Percentiles rank a stretch among this genome's conserved stretches.
phyloP scores from a whole-genome alignment of 169 alveolate species.

The Eimeria sp. region DNA sequence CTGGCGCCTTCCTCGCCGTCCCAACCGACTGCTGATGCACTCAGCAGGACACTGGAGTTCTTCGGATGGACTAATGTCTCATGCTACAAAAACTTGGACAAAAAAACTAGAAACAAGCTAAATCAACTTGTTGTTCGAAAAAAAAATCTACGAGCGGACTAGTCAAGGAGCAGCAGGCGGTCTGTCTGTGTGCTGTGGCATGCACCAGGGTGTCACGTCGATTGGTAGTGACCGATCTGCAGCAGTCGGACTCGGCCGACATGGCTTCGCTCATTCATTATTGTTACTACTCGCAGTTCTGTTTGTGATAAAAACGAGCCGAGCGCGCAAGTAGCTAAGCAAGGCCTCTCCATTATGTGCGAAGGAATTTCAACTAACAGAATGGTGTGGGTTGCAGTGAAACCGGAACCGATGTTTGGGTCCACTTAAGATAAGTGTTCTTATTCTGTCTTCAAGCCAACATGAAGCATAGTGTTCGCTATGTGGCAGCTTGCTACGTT shows the following conservation, averaged over 20 bases:
- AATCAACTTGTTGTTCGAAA: neutral
- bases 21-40: constrained; percentile 6
- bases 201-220: neutral
- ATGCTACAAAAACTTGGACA: neutral
- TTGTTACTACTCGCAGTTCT: neutral
- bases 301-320: neutral
- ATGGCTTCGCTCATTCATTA: neutral
- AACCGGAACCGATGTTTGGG: neutral
- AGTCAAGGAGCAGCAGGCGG: constrained; percentile 1
- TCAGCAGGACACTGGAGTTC: neutral
- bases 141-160: neutral
- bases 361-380: neutral
- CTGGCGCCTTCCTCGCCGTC: neutral
- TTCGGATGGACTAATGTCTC: neutral
- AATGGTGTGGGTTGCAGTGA: neutral
- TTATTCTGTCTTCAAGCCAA: neutral
- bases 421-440: neutral
- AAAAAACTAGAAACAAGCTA: neutral
- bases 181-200: constrained; percentile 27
- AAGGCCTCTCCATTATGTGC: neutral
- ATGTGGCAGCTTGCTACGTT: neutral
- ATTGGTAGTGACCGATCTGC: neutral
- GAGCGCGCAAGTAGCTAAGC: neutral
- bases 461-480: neutral
- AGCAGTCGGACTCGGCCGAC: too few relatives aligned